These are phyloP conservation scores for Xylaria sp. DNA, from an alignment of 2,329 filamentous ascomycete species.

Conservation along the genomic window DNA sequence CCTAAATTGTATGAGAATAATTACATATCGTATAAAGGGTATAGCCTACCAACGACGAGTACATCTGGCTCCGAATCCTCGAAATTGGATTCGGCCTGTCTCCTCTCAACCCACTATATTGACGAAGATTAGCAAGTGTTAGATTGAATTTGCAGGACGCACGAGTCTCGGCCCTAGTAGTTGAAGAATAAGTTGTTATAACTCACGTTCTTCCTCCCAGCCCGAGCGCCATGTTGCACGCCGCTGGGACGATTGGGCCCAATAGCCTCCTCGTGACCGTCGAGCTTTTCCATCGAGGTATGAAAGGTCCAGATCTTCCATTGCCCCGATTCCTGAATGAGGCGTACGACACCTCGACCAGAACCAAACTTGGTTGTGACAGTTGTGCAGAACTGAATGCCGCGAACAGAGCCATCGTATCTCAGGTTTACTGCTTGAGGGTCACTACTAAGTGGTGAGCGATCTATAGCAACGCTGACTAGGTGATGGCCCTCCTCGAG, in stretches of 20 bases:
- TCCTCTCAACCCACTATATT: constrained; percentile 58
- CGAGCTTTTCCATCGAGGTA: constrained; percentile 59
- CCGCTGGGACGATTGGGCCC: constrained; percentile 58
- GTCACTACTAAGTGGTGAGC: constrained; percentile 52
- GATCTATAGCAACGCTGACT: constrained; percentile 54
- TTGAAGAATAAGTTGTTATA: background rate
- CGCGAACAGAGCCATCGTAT: constrained; percentile 55
- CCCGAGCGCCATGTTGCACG: constrained; percentile 58
- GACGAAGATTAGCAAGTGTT: constrained; percentile 4
- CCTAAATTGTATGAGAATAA: constrained; percentile 50
- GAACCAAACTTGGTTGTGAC: constrained; percentile 58
- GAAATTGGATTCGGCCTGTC: constrained; percentile 59
- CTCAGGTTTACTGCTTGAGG: constrained; percentile 57
- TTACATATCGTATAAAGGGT: background rate
- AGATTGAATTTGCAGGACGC: background rate
- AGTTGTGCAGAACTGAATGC: constrained; percentile 61
- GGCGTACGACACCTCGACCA: constrained; percentile 61
- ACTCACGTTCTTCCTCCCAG: constrained; percentile 57
- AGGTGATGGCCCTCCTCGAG: constrained; percentile 48
- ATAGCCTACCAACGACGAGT: constrained; percentile 61
- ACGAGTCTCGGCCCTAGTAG: background rate
- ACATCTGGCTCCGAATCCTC: constrained; percentile 60
- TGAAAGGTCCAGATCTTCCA: constrained; percentile 65
- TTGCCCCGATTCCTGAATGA: constrained; percentile 53
- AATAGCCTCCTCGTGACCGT: constrained; percentile 56